Evolutionary conservation across 2,329 filamentous ascomycete genomes (phyloP).

Genomic region (Cryphonectria carpinicola): DNA sequence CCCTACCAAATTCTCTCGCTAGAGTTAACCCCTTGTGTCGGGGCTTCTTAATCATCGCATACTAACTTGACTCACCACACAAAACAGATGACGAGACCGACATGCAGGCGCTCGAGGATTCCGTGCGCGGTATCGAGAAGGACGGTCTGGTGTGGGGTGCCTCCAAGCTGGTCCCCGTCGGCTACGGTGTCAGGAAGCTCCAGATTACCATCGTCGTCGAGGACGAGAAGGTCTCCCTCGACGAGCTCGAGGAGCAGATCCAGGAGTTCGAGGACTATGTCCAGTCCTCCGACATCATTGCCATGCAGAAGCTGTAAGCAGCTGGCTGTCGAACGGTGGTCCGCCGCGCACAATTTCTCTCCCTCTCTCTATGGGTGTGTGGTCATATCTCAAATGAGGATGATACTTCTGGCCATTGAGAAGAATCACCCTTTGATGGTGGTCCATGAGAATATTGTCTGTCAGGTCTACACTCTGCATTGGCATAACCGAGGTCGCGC

Average conservation of each 20-base stretch:
- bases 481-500: background rate
- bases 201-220: conserved; percentile 98
- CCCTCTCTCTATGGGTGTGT: background rate
- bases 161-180: conserved; percentile 85
- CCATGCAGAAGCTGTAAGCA: conserved; percentile 89
- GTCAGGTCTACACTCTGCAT: background rate
- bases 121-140: conserved; percentile 82
- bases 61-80: conserved; percentile 17
- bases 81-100: conserved; percentile 85
- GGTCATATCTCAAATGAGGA: background rate
- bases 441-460: background rate
- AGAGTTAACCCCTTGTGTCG: too few relatives aligned
- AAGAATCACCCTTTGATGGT: background rate
- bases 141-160: conserved; percentile 97
- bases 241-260: conserved; percentile 87
- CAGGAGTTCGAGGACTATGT: conserved; percentile 87
- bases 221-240: conserved; percentile 90
- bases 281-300: conserved; percentile 88
- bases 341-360: background rate
- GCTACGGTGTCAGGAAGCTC: conserved; percentile 98
- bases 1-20: too few relatives aligned
- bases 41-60: background rate
- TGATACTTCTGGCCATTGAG: background rate
- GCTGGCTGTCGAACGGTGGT: conserved; percentile 9
- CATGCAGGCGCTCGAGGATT: conserved; percentile 78